A percentile compares a stretch with the other conserved stretches of the same genome.
Conservation (phyloP, 2,329 filamentous ascomycete genomes). For the Sclerotinia sclerotiorum region DNA sequence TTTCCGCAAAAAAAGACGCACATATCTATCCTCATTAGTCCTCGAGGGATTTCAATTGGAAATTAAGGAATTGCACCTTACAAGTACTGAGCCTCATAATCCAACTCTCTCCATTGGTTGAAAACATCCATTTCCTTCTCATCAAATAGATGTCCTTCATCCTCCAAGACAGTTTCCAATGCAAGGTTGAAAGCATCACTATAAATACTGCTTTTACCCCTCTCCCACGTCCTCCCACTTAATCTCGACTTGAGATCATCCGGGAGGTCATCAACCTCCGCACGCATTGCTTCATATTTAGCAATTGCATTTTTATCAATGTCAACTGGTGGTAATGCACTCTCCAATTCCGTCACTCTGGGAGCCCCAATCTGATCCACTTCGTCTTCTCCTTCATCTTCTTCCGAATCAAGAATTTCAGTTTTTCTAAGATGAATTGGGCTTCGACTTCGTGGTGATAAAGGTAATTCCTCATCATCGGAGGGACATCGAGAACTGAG, state of each 20-base stretch:
- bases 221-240: slow-evolving; percentile 63
- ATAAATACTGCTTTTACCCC: slow-evolving; percentile 85
- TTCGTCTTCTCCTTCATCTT: slow-evolving; percentile 38
- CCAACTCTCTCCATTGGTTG: slow-evolving; percentile 66
- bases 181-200: slow-evolving; percentile 96
- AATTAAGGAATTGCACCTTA: slow-evolving; percentile 48
- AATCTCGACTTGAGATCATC: slow-evolving; percentile 50
- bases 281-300: slow-evolving; percentile 68
- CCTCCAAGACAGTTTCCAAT: slow-evolving; percentile 81
- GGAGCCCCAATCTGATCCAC: slow-evolving; percentile 32
- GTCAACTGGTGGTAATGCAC: slow-evolving; percentile 65
- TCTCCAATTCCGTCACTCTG: slow-evolving; percentile 66
- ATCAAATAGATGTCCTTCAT: slow-evolving; percentile 86
- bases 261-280: slow-evolving; percentile 41
- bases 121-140: slow-evolving; percentile 77
- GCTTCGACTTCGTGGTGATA: slow-evolving; percentile 35
- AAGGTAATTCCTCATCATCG: slow-evolving; percentile 27
- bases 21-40: slow-evolving; percentile 60
- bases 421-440: slow-evolving; percentile 29
- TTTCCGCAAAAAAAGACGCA: slow-evolving; percentile 89
- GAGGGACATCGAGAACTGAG: slow-evolving; percentile 11
- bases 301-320: slow-evolving; percentile 71
- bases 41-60: background rate
- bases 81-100: slow-evolving; percentile 89
- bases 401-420: slow-evolving; percentile 45